Conservation (phyloP, 345 rosid species). For the Citrus unshiu region DNA sequence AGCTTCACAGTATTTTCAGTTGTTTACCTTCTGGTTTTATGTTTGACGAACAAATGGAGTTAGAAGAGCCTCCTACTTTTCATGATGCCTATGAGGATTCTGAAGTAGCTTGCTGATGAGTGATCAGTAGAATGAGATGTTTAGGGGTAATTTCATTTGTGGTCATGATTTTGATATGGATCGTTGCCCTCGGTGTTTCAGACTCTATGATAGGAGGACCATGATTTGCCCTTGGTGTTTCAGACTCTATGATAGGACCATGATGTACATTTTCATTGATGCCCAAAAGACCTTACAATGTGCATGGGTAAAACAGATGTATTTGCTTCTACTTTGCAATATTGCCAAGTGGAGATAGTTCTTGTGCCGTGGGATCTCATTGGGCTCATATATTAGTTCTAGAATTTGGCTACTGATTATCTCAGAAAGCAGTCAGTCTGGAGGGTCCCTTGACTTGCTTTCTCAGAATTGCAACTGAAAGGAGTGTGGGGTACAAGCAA, state of each 20-base stretch:
- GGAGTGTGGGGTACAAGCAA: not conserved
- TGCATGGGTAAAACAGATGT: not conserved
- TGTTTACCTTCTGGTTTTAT: constrained; percentile 5
- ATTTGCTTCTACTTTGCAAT: constrained; percentile 6
- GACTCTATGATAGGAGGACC: not conserved
- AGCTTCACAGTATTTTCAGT: constrained; percentile 11
- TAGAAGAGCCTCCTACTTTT: constrained; percentile 4
- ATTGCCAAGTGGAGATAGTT: not conserved
- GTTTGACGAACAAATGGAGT: constrained; percentile 14
- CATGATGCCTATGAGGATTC: constrained; percentile 11
- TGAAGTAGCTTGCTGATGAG: constrained; percentile 26
- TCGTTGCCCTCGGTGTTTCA: not conserved
- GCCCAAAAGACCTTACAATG: constrained; percentile 9
- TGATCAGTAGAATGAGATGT: not conserved
- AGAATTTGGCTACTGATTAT: not conserved
- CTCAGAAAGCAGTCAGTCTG: not conserved
- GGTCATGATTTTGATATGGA: not conserved
- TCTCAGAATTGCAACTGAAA: not conserved
- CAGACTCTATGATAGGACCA: not conserved
- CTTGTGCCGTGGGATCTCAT: not conserved
- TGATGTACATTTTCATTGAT: not conserved
- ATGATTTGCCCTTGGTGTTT: not conserved
- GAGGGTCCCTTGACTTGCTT: not conserved
- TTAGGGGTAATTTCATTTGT: not conserved
- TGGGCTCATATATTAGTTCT: not conserved